phyloP scores from a whole-genome alignment of 805 yeast species.

The Metschnikowia dekortorum region DNA sequence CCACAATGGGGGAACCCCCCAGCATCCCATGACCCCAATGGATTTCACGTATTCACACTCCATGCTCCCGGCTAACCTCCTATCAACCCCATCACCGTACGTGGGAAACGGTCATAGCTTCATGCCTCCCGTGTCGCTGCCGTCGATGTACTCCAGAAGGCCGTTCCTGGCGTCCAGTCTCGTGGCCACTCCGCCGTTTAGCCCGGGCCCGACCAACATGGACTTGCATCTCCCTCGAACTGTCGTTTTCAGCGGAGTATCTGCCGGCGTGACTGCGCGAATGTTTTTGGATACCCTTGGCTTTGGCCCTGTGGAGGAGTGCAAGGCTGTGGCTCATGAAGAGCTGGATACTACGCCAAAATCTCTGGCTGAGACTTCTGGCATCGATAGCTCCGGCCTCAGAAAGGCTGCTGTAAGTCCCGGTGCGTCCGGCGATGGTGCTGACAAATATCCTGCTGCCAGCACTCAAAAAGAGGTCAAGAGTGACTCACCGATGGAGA shows the following conservation, averaged over 20 bases:
- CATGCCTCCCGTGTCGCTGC: conserved; percentile 11
- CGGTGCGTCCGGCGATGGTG: too few species aligned
- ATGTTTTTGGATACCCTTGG: conserved; percentile 45
- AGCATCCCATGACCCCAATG: conserved; percentile 38
- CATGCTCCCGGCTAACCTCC: conserved; percentile 58
- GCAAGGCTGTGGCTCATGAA: conserved; percentile 31
- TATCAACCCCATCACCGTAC: conserved; percentile 51
- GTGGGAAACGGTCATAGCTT: conserved; percentile 32
- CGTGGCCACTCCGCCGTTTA: conserved; percentile 2
- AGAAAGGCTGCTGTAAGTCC: too few species aligned
- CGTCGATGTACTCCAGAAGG: conserved; percentile 3
- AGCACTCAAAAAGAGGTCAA: neutral
- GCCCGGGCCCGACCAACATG: conserved; percentile 1
- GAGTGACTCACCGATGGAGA: neutral
- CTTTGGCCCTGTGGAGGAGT: conserved; percentile 60
- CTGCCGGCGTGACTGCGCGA: conserved; percentile 21
- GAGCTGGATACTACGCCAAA: neutral
- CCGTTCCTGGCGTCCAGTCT: conserved; percentile 2
- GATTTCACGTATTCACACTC: conserved; percentile 58
- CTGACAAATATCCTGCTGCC: neutral
- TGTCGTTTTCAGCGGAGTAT: conserved; percentile 28
- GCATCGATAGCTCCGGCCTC: too few species aligned
- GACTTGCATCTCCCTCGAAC: conserved; percentile 13
- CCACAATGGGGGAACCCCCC: neutral
- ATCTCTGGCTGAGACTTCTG: too few species aligned